Percentiles rank a stretch among this genome's conserved stretches.
Conservation (phyloP, 2,329 filamentous ascomycete species). For the Colletotrichum zoysiae region DNA sequence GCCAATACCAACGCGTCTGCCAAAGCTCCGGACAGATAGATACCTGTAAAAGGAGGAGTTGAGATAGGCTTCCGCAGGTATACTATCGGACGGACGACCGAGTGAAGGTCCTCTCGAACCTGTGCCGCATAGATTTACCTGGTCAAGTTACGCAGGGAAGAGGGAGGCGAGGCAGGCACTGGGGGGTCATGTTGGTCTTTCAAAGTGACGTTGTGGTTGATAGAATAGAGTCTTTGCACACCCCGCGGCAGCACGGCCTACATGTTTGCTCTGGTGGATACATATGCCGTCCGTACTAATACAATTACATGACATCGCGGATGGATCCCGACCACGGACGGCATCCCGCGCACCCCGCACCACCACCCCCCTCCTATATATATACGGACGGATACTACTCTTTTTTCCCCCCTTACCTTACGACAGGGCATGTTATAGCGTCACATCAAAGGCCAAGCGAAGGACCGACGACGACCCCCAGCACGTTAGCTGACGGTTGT, state of each 20-base stretch:
- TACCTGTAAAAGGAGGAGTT: too few relatives aligned
- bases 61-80: too few relatives aligned
- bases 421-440: neutral
- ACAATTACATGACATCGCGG: neutral
- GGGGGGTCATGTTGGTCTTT: too few relatives aligned
- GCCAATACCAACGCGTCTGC: too few relatives aligned
- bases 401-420: neutral
- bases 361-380: neutral
- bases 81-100: too few relatives aligned
- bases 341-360: neutral
- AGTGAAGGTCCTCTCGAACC: too few relatives aligned
- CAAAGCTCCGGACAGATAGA: neutral
- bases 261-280: neutral
- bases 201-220: neutral
- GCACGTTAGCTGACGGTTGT: too few relatives aligned
- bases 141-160: neutral
- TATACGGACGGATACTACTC: too few relatives aligned
- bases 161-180: neutral
- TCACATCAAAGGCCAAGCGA: neutral
- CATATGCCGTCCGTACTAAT: neutral
- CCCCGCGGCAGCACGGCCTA: neutral
- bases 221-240: neutral
- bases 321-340: too few relatives aligned
- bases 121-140: too few relatives aligned
- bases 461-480: neutral